Evolutionary conservation across 805 yeast genomes (phyloP).

Genomic region (Saccharomycopsis javanensis): DNA sequence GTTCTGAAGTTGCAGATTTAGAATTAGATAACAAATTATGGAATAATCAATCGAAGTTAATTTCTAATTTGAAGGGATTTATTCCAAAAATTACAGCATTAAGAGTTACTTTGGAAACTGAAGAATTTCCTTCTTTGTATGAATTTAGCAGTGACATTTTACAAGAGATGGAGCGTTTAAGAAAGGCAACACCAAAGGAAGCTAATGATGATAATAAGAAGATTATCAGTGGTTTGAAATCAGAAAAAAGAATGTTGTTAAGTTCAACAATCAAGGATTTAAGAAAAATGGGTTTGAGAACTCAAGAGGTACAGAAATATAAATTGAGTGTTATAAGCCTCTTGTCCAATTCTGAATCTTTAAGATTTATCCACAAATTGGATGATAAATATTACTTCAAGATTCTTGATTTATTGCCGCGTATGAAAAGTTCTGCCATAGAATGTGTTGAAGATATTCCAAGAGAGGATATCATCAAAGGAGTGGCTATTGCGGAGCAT

Average conservation of each 20-base stretch:
- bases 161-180: constrained; percentile 46
- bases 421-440: constrained; percentile 56
- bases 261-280: constrained; percentile 71
- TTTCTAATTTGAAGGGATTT: constrained; percentile 37
- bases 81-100: constrained; percentile 24
- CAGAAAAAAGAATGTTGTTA: constrained; percentile 71
- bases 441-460: constrained; percentile 68
- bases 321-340: constrained; percentile 43
- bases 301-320: constrained; percentile 46
- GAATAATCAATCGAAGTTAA: constrained; percentile 7
- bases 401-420: constrained; percentile 69
- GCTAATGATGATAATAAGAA: constrained; percentile 69
- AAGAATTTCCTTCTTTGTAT: constrained; percentile 10
- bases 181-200: constrained; percentile 67
- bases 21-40: neutral
- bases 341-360: constrained; percentile 43
- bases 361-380: constrained; percentile 30
- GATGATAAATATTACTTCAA: constrained; percentile 54
- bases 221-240: constrained; percentile 55
- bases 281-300: constrained; percentile 65
- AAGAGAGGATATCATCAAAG: constrained; percentile 59
- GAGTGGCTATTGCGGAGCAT: constrained; percentile 69
- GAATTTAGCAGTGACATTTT: constrained; percentile 22
- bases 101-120: constrained; percentile 6
- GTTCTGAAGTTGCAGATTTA: constrained; percentile 8